phyloP scores from a whole-genome alignment of 1,139 yeast species.

The Ashbya aceris region DNA sequence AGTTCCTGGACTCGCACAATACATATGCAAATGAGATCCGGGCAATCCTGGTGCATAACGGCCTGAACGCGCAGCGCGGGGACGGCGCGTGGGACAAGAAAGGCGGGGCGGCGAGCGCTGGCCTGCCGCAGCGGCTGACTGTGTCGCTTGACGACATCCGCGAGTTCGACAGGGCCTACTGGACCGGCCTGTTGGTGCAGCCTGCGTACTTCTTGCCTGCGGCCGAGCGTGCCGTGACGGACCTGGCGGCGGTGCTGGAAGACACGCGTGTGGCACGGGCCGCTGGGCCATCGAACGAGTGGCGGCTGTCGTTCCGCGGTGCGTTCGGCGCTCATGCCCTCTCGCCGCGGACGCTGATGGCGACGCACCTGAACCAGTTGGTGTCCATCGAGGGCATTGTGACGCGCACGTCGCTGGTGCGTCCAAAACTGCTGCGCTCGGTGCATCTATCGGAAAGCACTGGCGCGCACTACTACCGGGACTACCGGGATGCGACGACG shows the following conservation, averaged over 20 bases:
- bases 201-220: conserved; percentile 91
- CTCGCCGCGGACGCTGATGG: conserved; percentile 79
- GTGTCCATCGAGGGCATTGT: conserved; percentile 93
- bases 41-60: conserved; percentile 31
- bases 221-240: conserved; percentile 78
- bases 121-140: conserved; percentile 55
- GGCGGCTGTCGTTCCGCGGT: conserved; percentile 68
- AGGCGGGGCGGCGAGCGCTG: conserved; percentile 24
- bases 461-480: conserved; percentile 78
- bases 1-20: conserved; percentile 62
- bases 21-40: conserved; percentile 63
- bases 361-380: conserved; percentile 68
- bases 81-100: conserved; percentile 9
- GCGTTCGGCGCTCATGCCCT: conserved; percentile 84
- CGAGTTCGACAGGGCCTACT: conserved; percentile 69
- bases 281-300: conserved; percentile 11
- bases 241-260: conserved; percentile 61
- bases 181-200: conserved; percentile 63
- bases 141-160: conserved; percentile 82
- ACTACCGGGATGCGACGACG: conserved; percentile 88
- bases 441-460: conserved; percentile 90
- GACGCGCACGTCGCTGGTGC: conserved; percentile 82
- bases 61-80: conserved; percentile 3
- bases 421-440: conserved; percentile 86
- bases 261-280: conserved; percentile 31